phyloP scores from a whole-genome alignment of 1,139 yeast genomes.

The Kodamaea fungicola region DNA sequence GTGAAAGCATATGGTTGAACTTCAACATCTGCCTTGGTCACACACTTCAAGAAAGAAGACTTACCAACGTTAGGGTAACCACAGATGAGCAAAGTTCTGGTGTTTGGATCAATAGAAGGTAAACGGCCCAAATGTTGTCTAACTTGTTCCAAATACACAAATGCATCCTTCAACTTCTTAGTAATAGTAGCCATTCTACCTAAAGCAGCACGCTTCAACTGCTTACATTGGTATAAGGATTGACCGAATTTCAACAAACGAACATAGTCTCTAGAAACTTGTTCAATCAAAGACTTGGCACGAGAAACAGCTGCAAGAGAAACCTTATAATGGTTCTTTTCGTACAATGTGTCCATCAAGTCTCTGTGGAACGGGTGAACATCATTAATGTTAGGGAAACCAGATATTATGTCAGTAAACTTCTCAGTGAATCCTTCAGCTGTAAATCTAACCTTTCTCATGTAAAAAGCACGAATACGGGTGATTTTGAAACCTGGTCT shows the following conservation, averaged over 20 bases:
- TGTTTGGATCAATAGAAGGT: conserved; percentile 97
- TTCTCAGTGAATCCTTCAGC: conserved; percentile 95
- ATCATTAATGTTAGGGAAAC: conserved; percentile 95
- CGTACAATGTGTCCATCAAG: conserved; percentile 94
- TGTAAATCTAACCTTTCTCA: conserved; percentile 95
- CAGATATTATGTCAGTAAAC: conserved; percentile 75
- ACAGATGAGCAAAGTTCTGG: conserved; percentile 93
- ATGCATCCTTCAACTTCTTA: conserved; percentile 91
- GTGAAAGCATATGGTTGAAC: conserved; percentile 99
- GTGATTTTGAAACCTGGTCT: conserved; percentile 95
- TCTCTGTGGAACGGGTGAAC: conserved; percentile 98
- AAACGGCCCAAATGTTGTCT: conserved; percentile 98
- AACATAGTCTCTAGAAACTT: conserved; percentile 91
- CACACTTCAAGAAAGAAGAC: conserved; percentile 87
- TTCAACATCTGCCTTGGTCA: conserved; percentile 97
- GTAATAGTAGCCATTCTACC: conserved; percentile 99
- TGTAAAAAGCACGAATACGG: conserved; percentile 95
- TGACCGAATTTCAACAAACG: conserved; percentile 95
- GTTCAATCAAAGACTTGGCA: conserved; percentile 92
- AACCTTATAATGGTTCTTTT: conserved; percentile 95
- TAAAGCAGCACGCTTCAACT: conserved; percentile 94
- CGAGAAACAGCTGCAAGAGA: conserved; percentile 94
- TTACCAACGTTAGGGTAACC: conserved; percentile 99
- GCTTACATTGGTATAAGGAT: conserved; percentile 96
- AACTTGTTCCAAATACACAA: conserved; percentile 91